Evolutionary conservation across 179 eudicot genomes (phyloP).

Genomic region (Corrigiola litoralis): DNA sequence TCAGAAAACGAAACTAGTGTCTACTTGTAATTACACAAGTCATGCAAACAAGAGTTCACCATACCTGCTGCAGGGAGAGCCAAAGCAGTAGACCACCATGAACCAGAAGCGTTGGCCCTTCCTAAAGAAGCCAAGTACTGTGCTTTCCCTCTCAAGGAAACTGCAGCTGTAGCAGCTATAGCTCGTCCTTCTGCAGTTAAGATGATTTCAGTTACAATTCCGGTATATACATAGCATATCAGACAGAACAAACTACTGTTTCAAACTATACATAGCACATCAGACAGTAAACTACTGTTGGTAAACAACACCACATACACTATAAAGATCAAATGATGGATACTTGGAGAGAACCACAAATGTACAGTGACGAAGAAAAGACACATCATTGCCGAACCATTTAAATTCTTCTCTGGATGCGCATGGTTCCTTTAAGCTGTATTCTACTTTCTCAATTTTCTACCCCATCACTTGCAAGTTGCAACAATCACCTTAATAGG

Average conservation of each 20-base stretch:
- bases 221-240: not conserved
- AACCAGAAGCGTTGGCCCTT: constrained; percentile 45
- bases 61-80: constrained; percentile 91
- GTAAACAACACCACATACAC: too few species aligned
- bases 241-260: not conserved
- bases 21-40: not conserved
- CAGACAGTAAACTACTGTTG: too few species aligned
- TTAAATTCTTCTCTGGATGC: too few species aligned
- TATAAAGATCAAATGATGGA: too few species aligned
- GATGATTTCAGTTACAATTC: not conserved
- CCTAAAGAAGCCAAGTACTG: constrained; percentile 54
- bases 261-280: too few species aligned
- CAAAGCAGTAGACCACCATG: constrained; percentile 66
- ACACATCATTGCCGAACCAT: too few species aligned
- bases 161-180: constrained; percentile 54
- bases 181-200: constrained; percentile 57
- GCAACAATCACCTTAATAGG: too few species aligned
- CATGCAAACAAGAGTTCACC: not conserved
- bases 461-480: too few species aligned
- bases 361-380: too few species aligned
- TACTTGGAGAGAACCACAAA: too few species aligned
- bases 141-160: constrained; percentile 58
- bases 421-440: too few species aligned
- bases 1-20: not conserved
- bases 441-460: too few species aligned